Conservation (phyloP, 805 yeast genomes). For the Wickerhamomyces canadensis region DNA sequence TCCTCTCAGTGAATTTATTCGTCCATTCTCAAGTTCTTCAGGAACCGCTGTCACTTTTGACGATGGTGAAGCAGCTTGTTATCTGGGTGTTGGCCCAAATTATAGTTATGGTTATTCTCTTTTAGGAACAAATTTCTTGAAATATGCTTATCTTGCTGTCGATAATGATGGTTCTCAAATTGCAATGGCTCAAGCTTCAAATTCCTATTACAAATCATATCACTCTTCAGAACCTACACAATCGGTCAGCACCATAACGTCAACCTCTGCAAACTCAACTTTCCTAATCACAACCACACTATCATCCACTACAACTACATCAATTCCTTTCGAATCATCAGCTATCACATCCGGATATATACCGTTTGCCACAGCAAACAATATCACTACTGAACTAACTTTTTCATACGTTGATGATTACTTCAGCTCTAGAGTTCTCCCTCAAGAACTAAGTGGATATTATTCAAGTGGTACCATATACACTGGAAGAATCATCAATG, state of each 20-base stretch:
- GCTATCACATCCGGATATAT: conserved; percentile 38
- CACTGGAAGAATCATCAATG: conserved; percentile 12
- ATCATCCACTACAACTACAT: background rate
- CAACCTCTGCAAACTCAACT: conserved; percentile 4
- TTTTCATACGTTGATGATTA: conserved; percentile 2
- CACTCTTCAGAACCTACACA: conserved; percentile 4
- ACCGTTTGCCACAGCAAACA: conserved; percentile 42
- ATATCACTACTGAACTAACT: conserved; percentile 15
- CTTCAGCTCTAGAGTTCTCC: background rate
- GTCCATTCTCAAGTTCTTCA: conserved; percentile 30
- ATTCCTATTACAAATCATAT: conserved; percentile 5
- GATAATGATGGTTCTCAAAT: conserved; percentile 52
- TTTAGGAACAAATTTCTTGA: conserved; percentile 55
- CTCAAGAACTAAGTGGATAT: conserved; percentile 11
- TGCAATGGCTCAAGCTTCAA: conserved; percentile 50
- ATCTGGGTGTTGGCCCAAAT: conserved; percentile 45
- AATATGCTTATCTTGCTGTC: conserved; percentile 51
- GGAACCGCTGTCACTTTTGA: conserved; percentile 38
- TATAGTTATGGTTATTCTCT: conserved; percentile 41
- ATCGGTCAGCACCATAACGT: background rate
- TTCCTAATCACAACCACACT: background rate
- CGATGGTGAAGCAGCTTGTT: conserved; percentile 54
- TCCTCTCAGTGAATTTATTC: conserved; percentile 44
- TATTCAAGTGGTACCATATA: conserved; percentile 10
- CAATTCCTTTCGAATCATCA: conserved; percentile 10